Evolutionary conservation across 192 early-diverging fungal genomes (phyloP).

Genomic region (Geosiphon pyriformis): DNA sequence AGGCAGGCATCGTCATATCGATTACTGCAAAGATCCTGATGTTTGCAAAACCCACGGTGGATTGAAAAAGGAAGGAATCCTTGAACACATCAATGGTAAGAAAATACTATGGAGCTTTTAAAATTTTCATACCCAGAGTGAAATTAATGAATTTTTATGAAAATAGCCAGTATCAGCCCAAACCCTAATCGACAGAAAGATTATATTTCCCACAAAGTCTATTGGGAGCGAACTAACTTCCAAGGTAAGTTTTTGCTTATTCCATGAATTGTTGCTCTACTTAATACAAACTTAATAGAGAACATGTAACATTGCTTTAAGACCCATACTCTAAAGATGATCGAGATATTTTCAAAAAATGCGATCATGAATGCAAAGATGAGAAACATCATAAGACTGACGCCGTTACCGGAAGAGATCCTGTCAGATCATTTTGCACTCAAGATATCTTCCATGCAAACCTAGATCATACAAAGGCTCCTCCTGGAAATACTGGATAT

Average conservation of each 20-base stretch:
- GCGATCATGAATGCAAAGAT: conserved; percentile 30
- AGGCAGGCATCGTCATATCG: conserved; percentile 33
- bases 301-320: background rate
- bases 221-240: conserved; percentile 36
- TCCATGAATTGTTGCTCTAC: too few species aligned
- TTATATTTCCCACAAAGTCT: conserved; percentile 29
- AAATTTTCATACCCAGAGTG: background rate
- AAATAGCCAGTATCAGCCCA: conserved; percentile 20
- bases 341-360: conserved; percentile 30
- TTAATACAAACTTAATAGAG: background rate
- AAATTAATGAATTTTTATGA: background rate
- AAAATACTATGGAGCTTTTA: background rate
- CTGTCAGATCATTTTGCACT: conserved; percentile 12
- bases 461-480: background rate
- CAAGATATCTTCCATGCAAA: conserved; percentile 6
- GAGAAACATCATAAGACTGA: conserved; percentile 28
- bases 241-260: conserved; percentile 9
- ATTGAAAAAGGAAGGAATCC: conserved; percentile 8
- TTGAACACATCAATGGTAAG: conserved; percentile 19
- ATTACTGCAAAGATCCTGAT: conserved; percentile 26
- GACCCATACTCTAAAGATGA: conserved; percentile 31
- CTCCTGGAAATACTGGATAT: conserved; percentile 8
- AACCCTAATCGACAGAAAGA: conserved; percentile 23
- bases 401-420: background rate
- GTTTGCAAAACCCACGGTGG: conserved; percentile 11